These are phyloP conservation scores for Saturnispora saitoi DNA, from an alignment of 805 yeast genomes.

Conservation along the genomic window DNA sequence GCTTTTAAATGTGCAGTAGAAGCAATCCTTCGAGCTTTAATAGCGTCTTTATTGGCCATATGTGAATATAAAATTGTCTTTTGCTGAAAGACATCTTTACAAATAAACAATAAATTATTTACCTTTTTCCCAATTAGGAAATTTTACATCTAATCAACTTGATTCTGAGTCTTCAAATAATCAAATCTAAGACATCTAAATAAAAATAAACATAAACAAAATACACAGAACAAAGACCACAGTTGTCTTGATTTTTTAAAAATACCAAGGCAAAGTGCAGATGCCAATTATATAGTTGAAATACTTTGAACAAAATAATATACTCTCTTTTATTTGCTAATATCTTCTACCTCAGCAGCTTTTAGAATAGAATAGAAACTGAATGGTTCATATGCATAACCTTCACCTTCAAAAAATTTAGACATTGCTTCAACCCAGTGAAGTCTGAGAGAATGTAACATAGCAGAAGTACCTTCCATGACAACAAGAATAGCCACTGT, in stretches of 20 bases:
- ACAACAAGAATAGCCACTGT: conserved; percentile 62
- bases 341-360: conserved; percentile 9
- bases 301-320: neutral
- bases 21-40: neutral
- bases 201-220: neutral
- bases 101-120: neutral
- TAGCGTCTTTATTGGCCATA: neutral
- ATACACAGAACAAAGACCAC: neutral
- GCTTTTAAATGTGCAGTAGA: conserved; percentile 1
- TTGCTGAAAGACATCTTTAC: too few relatives aligned
- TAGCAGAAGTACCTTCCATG: conserved; percentile 83
- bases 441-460: conserved; percentile 67
- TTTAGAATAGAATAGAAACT: conserved; percentile 32
- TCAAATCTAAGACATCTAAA: neutral
- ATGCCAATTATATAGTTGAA: neutral
- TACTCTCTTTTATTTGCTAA: neutral
- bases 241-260: neutral
- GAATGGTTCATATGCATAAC: conserved; percentile 59
- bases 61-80: neutral
- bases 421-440: conserved; percentile 85
- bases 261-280: neutral
- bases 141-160: neutral
- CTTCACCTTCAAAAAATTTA: conserved; percentile 72
- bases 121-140: neutral
- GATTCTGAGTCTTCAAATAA: neutral